Evolutionary conservation across 2,329 filamentous ascomycete genomes (phyloP).

Genomic region (Apiospora saccharicola): DNA sequence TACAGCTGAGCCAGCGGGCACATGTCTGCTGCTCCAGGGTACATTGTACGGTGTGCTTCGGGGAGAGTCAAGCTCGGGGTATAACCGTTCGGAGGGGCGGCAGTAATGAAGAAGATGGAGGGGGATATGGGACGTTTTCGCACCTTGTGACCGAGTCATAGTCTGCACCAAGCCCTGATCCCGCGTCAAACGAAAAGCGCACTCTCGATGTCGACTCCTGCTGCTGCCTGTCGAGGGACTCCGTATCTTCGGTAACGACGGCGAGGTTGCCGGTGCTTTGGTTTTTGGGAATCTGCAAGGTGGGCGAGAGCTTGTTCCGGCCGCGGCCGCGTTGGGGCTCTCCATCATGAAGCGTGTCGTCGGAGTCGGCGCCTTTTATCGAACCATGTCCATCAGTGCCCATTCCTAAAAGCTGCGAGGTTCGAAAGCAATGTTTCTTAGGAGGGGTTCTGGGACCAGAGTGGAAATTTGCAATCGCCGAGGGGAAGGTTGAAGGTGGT

Average conservation of each 20-base stretch:
- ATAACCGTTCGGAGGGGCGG: conserved; percentile 9
- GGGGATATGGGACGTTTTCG: conserved; percentile 41
- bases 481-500: neutral
- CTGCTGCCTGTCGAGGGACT: conserved; percentile 38
- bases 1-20: conserved; percentile 7
- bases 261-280: conserved; percentile 70
- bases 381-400: conserved; percentile 25
- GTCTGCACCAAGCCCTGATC: conserved; percentile 63
- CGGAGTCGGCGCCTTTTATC: conserved; percentile 49
- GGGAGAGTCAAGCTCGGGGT: conserved; percentile 12
- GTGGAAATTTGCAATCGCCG: conserved; percentile 11
- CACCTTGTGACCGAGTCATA: conserved; percentile 80
- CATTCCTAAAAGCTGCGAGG: conserved; percentile 20
- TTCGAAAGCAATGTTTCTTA: conserved; percentile 8
- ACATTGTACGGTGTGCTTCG: conserved; percentile 15
- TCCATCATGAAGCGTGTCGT: conserved; percentile 47
- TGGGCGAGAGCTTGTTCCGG: conserved; percentile 52
- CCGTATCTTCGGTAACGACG: conserved; percentile 49
- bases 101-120: conserved; percentile 5
- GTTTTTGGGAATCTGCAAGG: conserved; percentile 67
- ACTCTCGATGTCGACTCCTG: conserved; percentile 63
- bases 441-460: conserved; percentile 8
- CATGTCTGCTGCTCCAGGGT: conserved; percentile 6
- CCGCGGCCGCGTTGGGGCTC: conserved; percentile 43
- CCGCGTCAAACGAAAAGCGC: conserved; percentile 80